phyloP scores from a whole-genome alignment of 805 yeast genomes.

The Starmerella khaoyaiensis region DNA sequence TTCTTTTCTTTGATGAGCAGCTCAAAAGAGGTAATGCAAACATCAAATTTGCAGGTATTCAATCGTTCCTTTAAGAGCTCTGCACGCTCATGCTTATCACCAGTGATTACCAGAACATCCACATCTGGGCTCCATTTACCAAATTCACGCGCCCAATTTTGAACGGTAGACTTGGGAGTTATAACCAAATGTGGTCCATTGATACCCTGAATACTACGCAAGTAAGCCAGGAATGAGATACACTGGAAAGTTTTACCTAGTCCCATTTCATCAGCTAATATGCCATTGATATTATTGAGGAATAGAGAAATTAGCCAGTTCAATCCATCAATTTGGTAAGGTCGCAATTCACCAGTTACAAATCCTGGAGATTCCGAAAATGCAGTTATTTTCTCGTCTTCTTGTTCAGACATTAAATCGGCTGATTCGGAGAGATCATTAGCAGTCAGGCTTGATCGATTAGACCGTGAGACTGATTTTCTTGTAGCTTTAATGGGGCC shows the following conservation, averaged over 20 bases:
- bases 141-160: conserved; percentile 93
- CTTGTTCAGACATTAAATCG: conserved; percentile 24
- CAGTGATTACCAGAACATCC: conserved; percentile 69
- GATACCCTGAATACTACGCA: conserved; percentile 59
- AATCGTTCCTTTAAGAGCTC: conserved; percentile 46
- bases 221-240: conserved; percentile 77
- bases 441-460: no score
- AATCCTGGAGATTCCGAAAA: conserved; percentile 74
- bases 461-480: conserved; percentile 1
- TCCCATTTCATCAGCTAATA: conserved; percentile 97
- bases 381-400: conserved; percentile 40
- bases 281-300: conserved; percentile 78
- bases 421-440: conserved; percentile 31
- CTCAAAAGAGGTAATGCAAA: conserved; percentile 79
- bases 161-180: conserved; percentile 90
- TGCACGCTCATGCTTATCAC: conserved; percentile 66
- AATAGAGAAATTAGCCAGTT: conserved; percentile 86
- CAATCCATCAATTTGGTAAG: conserved; percentile 86
- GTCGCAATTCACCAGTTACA: conserved; percentile 62
- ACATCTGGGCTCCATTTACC: conserved; percentile 92
- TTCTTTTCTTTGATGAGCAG: conserved; percentile 84
- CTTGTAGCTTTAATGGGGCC: conserved; percentile 32
- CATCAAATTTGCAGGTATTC: conserved; percentile 69
- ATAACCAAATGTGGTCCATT: conserved; percentile 86
- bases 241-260: conserved; percentile 92